Conservation (phyloP, 768 basidiomycete genomes). For the Suillus sp. region DNA sequence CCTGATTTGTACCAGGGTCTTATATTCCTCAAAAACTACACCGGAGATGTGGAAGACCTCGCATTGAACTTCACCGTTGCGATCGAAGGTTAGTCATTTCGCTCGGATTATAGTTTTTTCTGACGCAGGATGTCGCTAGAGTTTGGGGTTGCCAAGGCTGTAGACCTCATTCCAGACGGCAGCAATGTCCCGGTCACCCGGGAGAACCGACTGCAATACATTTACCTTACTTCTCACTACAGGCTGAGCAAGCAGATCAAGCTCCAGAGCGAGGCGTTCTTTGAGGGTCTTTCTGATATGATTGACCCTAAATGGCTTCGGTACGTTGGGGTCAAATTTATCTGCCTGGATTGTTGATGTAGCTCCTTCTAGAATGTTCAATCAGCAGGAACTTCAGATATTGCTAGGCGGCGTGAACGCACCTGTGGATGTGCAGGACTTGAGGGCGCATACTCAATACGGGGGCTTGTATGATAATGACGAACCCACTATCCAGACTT, state of each 20-base stretch:
- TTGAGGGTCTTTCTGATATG: slow-evolving; percentile 89
- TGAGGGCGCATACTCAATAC: slow-evolving; percentile 75
- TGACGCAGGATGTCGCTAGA: slow-evolving; percentile 47
- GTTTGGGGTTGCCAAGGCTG: slow-evolving; percentile 72
- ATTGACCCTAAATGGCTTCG: slow-evolving; percentile 89
- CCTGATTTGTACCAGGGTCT: slow-evolving; percentile 91
- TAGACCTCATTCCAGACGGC: slow-evolving; percentile 83
- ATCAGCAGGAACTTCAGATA: slow-evolving; percentile 93
- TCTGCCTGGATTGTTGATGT: slow-evolving; percentile 14
- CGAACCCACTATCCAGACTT: slow-evolving; percentile 69
- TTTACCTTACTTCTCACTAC: slow-evolving; percentile 86
- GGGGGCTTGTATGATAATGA: slow-evolving; percentile 76
- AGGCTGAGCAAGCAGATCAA: slow-evolving; percentile 88
- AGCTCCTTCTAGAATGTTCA: slow-evolving; percentile 76
- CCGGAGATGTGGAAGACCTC: slow-evolving; percentile 83
- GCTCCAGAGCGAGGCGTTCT: slow-evolving; percentile 81
- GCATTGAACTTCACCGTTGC: slow-evolving; percentile 88
- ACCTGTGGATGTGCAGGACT: slow-evolving; percentile 82
- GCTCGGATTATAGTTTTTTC: not conserved
- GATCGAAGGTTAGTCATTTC: slow-evolving; percentile 66
- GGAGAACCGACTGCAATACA: slow-evolving; percentile 89
- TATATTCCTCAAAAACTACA: slow-evolving; percentile 90
- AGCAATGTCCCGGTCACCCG: slow-evolving; percentile 82
- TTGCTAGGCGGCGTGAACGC: slow-evolving; percentile 87
- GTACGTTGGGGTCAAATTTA: slow-evolving; percentile 34